Base-by-base conservation (phyloP, 208 protist genomes). In the Naegleria fowleri region DNA sequence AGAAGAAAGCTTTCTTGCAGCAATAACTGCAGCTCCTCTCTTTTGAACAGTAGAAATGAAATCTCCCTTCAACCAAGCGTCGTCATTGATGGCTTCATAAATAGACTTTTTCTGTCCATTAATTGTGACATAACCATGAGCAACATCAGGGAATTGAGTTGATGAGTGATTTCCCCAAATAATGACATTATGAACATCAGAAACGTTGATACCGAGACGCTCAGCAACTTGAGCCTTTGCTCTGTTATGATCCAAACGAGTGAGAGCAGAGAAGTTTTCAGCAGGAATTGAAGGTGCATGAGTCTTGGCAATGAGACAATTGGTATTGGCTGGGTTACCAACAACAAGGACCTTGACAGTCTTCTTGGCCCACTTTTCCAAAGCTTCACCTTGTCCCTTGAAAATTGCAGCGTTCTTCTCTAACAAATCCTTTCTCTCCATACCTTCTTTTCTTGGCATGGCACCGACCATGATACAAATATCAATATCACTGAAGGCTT, bases 271-370 rank as follows among this genome's bases (percentile, higher is more conserved):
- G 88, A 99, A 98, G 93, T 99, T 97, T 75, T 94, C 93, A 39
- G 95, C 90, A n/a, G 98, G 97, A 29, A 97, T 94, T 7, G 51
- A 79, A 48, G 87, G 87, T 41, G 87, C 87, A 90, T 51, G 83
- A 36, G 59, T 52, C 39, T 67, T 41, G 4, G 16, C 16, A 88
- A 99, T 96, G 19, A 98, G 93, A 0, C 96, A 96, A 93, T 99
- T 99, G 38, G 98, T 99, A 94, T 99, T 99, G 41, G 98, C 98
- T 33, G 98, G 98, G 92, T 99, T 99, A 89, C 98, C 97, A 0
- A 99, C 97, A 40, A 99, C 97, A 6, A 98, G 90, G 22, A 98
- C 95, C 55, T 93, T 94, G 90, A 98, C 96, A 84, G 95, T 92
- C 48, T 94, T 93, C 6, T 92, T 92, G n/a, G 97, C 97, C 83